These are phyloP conservation scores for Chlamydomonas sphaeroides DNA, from an alignment of 139 green algal genomes.

Conservation along the genomic window DNA sequence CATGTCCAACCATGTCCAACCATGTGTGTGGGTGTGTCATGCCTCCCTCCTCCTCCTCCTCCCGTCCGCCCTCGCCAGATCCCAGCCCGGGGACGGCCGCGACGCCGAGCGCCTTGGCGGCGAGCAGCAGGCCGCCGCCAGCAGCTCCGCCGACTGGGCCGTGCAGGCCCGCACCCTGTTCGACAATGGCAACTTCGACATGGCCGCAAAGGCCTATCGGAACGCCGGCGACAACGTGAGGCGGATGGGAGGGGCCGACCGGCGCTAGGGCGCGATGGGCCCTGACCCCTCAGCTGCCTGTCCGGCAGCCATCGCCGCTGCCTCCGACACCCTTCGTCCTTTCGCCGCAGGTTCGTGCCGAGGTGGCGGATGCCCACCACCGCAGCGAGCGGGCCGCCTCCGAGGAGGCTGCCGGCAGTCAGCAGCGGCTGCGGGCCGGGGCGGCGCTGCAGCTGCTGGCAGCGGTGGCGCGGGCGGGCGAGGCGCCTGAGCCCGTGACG, in stretches of 20 bases:
- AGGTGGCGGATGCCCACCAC: slow-evolving; percentile 20
- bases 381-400: slow-evolving; percentile 10
- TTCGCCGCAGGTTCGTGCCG: slow-evolving; percentile 12
- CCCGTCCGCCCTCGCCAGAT: background rate
- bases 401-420: background rate
- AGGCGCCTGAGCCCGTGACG: slow-evolving; percentile 17
- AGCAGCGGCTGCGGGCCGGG: slow-evolving; percentile 34
- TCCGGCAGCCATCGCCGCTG: too few relatives aligned
- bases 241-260: too few relatives aligned
- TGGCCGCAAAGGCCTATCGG: slow-evolving; percentile 49
- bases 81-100: slow-evolving; percentile 39
- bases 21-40: too few relatives aligned
- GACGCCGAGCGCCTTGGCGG: slow-evolving; percentile 45
- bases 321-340: background rate
- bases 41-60: background rate
- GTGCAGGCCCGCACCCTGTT: slow-evolving; percentile 43
- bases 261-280: too few relatives aligned
- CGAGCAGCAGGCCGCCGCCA: slow-evolving; percentile 40
- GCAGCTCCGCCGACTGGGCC: slow-evolving; percentile 46
- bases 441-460: slow-evolving; percentile 45
- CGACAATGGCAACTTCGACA: slow-evolving; percentile 37
- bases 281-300: background rate
- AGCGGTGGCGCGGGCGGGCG: background rate
- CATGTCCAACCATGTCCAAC: too few relatives aligned
- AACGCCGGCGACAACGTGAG: too few relatives aligned